Percentiles rank a stretch among this genome's conserved stretches.
These are phyloP conservation scores for Puccinia polysora DNA, from an alignment of 1,284 basidiomycete species.

Conservation along the genomic window DNA sequence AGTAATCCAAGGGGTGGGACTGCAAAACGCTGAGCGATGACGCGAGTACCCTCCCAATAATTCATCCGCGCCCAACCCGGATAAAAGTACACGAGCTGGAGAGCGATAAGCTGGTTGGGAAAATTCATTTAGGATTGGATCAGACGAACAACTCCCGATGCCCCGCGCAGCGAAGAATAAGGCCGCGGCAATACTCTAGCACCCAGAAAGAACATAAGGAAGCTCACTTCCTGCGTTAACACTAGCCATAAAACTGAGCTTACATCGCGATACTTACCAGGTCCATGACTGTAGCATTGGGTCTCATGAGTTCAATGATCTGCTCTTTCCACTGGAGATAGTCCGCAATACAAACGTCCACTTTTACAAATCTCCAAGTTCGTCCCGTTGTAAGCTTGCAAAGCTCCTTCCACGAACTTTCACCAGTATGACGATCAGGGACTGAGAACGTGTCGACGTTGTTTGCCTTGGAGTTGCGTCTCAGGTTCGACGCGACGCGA, in stretches of 20 bases:
- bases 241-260: not conserved
- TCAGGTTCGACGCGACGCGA: constrained; percentile 58
- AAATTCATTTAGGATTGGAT: not conserved
- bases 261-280: constrained; percentile 60
- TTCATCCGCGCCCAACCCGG: constrained; percentile 91
- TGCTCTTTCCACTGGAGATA: constrained; percentile 40
- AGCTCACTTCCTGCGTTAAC: not conserved
- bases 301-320: constrained; percentile 43
- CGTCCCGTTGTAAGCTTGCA: constrained; percentile 66
- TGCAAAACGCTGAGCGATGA: constrained; percentile 69
- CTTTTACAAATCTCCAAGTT: constrained; percentile 75
- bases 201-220: not conserved
- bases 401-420: constrained; percentile 72
- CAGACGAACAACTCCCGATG: constrained; percentile 56
- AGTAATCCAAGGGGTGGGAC: constrained; percentile 21
- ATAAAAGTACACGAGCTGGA: constrained; percentile 74
- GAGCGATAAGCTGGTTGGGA: constrained; percentile 61
- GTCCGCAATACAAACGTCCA: constrained; percentile 33
- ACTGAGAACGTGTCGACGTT: constrained; percentile 58
- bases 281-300: constrained; percentile 68
- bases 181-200: constrained; percentile 78
- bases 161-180: constrained; percentile 88
- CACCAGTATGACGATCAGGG: constrained; percentile 79
- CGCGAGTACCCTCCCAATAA: constrained; percentile 88
- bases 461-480: constrained; percentile 1